A percentile compares a stretch with the other conserved stretches of the same genome.
These are phyloP conservation scores for Sanguinoderma infundibulare DNA, from an alignment of 1,284 basidiomycete species.

Conservation along the genomic window DNA sequence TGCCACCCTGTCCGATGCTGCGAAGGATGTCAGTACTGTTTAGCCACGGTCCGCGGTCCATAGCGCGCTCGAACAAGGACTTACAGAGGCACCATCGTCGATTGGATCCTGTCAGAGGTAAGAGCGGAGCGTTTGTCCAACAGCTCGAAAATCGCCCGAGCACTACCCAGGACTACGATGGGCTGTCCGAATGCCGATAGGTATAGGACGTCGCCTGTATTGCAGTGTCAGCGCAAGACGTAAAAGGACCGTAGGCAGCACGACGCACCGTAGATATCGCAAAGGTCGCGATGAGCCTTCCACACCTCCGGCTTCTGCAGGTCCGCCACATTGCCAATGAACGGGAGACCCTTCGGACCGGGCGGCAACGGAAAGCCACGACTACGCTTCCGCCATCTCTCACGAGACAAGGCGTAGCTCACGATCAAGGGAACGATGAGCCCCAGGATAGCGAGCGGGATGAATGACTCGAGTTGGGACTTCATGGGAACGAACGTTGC, in stretches of 20 bases:
- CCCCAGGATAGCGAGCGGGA: neutral
- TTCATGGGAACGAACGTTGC: neutral
- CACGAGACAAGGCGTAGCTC: neutral
- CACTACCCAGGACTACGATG: conserved; percentile 20
- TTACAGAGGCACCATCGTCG: conserved; percentile 3
- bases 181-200: conserved; percentile 13
- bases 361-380: conserved; percentile 7
- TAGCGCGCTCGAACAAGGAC: neutral
- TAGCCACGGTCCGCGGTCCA: too few species aligned
- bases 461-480: neutral
- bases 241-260: neutral
- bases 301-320: conserved; percentile 3
- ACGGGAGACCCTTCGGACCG: neutral
- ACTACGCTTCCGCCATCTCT: conserved; percentile 2
- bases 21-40: neutral
- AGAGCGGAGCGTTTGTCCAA: conserved; percentile 23
- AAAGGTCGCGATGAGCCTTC: neutral
- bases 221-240: neutral
- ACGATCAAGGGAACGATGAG: neutral
- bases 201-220: conserved; percentile 19
- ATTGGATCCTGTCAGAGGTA: conserved; percentile 17
- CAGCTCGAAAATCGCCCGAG: conserved; percentile 19
- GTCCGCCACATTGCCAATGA: conserved; percentile 4
- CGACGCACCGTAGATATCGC: conserved; percentile 1
- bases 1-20: conserved; percentile 25